These are phyloP conservation scores for Barnettozyma sp. DNA, from an alignment of 805 yeast species.

Conservation along the genomic window DNA sequence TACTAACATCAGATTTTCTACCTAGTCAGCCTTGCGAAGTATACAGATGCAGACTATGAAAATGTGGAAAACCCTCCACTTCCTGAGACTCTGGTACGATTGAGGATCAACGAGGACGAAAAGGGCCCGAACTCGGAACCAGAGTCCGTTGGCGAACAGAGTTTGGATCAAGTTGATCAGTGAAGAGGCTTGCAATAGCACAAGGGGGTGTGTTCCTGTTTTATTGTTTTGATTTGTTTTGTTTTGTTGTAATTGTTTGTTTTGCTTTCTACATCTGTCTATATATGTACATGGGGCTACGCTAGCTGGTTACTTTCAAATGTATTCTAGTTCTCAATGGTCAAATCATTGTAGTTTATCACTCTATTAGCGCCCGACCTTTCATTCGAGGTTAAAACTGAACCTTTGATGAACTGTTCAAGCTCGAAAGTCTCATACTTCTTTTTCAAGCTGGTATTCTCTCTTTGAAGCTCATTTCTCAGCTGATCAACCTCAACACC, in stretches of 20 bases:
- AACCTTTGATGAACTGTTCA: slow-evolving; percentile 27
- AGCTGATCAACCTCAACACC: slow-evolving; percentile 20
- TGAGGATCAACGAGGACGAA: slow-evolving; percentile 40
- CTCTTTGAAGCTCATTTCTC: slow-evolving; percentile 18
- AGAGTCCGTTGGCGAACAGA: slow-evolving; percentile 29
- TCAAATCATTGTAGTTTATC: slow-evolving; percentile 32
- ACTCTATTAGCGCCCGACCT: slow-evolving; percentile 28
- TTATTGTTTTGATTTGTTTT: slow-evolving; percentile 2
- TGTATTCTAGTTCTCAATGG: slow-evolving; percentile 26
- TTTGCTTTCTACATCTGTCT: not conserved
- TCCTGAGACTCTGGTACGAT: slow-evolving; percentile 62
- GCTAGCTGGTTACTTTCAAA: too few species aligned
- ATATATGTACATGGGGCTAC: not conserved
- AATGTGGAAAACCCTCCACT: slow-evolving; percentile 36
- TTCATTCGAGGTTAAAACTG: slow-evolving; percentile 33
- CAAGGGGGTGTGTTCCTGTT: not conserved
- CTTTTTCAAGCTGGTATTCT: slow-evolving; percentile 19
- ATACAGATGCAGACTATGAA: slow-evolving; percentile 25
- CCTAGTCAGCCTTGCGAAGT: slow-evolving; percentile 36
- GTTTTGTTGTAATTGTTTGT: too few species aligned
- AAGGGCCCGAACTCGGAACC: not conserved
- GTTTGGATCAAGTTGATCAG: too few species aligned
- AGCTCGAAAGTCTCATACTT: slow-evolving; percentile 15
- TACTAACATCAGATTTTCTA: slow-evolving; percentile 9
- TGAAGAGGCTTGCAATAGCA: too few species aligned